Evolutionary conservation across 2,329 filamentous ascomycete genomes (phyloP).

Genomic region (Cladosporium colombiae): DNA sequence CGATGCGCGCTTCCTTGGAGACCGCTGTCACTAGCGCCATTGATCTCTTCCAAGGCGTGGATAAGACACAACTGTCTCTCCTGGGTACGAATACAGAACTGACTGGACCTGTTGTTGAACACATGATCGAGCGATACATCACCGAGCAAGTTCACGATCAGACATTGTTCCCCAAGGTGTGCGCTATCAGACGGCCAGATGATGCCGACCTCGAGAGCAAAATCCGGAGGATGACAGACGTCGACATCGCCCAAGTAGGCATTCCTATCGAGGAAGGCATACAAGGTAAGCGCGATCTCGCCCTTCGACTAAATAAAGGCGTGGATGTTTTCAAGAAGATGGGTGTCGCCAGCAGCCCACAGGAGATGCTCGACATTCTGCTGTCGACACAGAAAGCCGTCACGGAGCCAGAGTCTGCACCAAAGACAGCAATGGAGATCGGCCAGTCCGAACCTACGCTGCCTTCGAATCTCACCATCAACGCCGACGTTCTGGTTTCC

Average conservation of each 20-base stretch:
- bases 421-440: slow-evolving; percentile 31
- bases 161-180: slow-evolving; percentile 80
- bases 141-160: slow-evolving; percentile 86
- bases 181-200: slow-evolving; percentile 73
- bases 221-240: slow-evolving; percentile 87
- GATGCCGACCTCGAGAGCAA: slow-evolving; percentile 86
- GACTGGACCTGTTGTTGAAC: slow-evolving; percentile 87
- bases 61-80: slow-evolving; percentile 90
- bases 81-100: slow-evolving; percentile 91
- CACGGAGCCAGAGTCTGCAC: slow-evolving; percentile 52
- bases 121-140: slow-evolving; percentile 91
- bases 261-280: slow-evolving; percentile 79
- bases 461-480: slow-evolving; percentile 62
- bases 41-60: slow-evolving; percentile 91
- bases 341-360: slow-evolving; percentile 72
- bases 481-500: slow-evolving; percentile 91
- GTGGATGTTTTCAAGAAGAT: slow-evolving; percentile 91
- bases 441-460: slow-evolving; percentile 51
- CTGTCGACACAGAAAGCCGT: slow-evolving; percentile 80
- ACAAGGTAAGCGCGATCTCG: slow-evolving; percentile 77
- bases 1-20: slow-evolving; percentile 85
- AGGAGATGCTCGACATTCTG: slow-evolving; percentile 83
- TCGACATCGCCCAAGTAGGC: slow-evolving; percentile 93
- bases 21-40: slow-evolving; percentile 91
- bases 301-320: slow-evolving; percentile 72